A percentile compares a stretch with the other conserved stretches of the same genome.
phyloP scores from a whole-genome alignment of 108 stramenopile species.

The Epithemia pelagica region DNA sequence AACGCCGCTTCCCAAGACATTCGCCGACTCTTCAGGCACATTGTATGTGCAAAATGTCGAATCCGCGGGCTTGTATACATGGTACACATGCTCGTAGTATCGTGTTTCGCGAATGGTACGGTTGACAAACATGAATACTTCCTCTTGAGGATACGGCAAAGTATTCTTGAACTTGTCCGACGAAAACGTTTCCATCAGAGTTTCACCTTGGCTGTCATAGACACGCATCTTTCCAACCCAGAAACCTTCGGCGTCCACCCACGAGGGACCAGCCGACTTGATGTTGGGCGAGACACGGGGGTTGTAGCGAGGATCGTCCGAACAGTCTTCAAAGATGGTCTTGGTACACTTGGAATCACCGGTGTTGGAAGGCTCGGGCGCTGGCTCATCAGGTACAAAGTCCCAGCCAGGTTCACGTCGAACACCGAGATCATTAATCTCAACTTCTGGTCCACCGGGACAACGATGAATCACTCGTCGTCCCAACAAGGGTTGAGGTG shows the following conservation, averaged over 20 bases:
- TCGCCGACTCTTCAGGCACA: neutral
- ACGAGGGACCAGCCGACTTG: neutral
- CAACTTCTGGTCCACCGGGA: neutral
- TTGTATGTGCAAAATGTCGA: neutral
- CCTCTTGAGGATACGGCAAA: constrained; percentile 3
- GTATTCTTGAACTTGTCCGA: neutral
- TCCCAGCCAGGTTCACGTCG: neutral
- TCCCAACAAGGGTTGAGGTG: constrained; percentile 12
- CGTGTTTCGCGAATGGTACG: constrained; percentile 1
- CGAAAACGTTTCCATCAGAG: neutral
- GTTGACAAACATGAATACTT: neutral
- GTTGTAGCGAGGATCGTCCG: constrained; percentile 4
- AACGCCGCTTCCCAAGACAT: neutral
- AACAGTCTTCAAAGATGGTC: constrained; percentile 1
- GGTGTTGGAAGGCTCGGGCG: neutral
- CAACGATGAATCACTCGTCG: constrained; percentile 14
- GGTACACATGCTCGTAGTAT: neutral
- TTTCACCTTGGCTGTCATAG: neutral
- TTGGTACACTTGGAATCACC: neutral
- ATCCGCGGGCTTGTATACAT: neutral
- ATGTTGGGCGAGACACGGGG: neutral
- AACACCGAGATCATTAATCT: neutral
- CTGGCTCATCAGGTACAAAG: neutral
- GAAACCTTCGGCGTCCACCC: constrained; percentile 3
- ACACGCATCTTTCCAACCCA: neutral